Evolutionary conservation across 2,329 filamentous ascomycete genomes (phyloP).

Genomic region (Thelonectria olida): DNA sequence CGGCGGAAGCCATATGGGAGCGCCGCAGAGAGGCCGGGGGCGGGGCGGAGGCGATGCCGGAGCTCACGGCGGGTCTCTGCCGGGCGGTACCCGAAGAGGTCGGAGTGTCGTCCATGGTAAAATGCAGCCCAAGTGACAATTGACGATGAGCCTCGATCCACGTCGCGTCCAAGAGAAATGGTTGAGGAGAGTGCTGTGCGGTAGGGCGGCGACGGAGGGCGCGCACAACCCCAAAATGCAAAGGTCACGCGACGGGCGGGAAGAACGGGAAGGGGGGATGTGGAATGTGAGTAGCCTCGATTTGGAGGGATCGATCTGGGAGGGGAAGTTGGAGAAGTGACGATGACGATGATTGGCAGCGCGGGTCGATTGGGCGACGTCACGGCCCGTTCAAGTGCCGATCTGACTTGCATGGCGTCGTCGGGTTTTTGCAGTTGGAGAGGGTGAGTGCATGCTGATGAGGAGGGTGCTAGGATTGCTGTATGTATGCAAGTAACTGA

Average conservation of each 20-base stretch:
- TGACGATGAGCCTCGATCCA: not conserved
- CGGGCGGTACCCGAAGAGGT: constrained; percentile 21
- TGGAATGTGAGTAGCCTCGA: constrained; percentile 13
- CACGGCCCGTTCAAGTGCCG: constrained; percentile 11
- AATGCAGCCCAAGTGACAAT: constrained; percentile 6
- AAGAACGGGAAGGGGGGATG: constrained; percentile 7
- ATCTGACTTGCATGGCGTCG: constrained; percentile 14
- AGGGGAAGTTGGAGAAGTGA: not conserved
- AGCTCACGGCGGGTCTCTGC: constrained; percentile 24
- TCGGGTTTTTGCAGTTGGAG: not conserved
- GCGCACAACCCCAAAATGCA: not conserved
- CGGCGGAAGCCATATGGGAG: constrained; percentile 38
- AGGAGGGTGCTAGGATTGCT: no score
- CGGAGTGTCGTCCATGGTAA: constrained; percentile 32
- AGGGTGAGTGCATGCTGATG: not conserved
- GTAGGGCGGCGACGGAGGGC: constrained; percentile 7
- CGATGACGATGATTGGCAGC: constrained; percentile 13
- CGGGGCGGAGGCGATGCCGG: constrained; percentile 34
- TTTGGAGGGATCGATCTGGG: not conserved
- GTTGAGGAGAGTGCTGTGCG: constrained; percentile 3
- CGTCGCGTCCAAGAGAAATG: constrained; percentile 14
- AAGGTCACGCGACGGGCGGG: constrained; percentile 23
- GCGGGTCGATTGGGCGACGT: constrained; percentile 1
- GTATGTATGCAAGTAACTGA: no score
- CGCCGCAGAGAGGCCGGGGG: constrained; percentile 27